Evolutionary conservation across 192 early-diverging fungal species (phyloP).

Genomic region (Entomortierella beljakovae): DNA sequence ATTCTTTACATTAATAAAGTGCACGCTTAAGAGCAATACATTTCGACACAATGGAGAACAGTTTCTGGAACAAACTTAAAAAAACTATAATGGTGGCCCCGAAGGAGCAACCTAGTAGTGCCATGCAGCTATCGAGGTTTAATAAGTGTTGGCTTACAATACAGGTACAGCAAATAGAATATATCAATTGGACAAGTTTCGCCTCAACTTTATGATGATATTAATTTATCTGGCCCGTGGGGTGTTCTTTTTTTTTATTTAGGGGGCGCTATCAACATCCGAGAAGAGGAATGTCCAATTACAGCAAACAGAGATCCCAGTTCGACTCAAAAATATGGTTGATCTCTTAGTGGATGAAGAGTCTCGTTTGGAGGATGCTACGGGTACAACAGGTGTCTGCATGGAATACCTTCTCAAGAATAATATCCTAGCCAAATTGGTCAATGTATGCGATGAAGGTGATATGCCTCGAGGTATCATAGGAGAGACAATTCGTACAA

Average conservation of each 20-base stretch:
- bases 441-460: conserved; percentile 71
- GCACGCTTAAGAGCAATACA: background rate
- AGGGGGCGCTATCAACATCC: conserved; percentile 27
- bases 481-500: conserved; percentile 80
- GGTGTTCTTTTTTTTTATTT: background rate
- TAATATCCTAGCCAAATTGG: conserved; percentile 81
- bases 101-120: conserved; percentile 67
- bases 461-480: conserved; percentile 85
- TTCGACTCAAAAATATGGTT: conserved; percentile 81
- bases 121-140: conserved; percentile 76
- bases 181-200: background rate
- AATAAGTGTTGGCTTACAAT: conserved; percentile 77
- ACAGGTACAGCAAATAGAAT: conserved; percentile 54
- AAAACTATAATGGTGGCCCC: conserved; percentile 74
- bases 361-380: conserved; percentile 74
- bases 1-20: background rate
- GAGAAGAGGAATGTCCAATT: conserved; percentile 59
- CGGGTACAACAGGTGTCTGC: conserved; percentile 80
- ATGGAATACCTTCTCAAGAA: conserved; percentile 92
- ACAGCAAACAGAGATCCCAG: conserved; percentile 83
- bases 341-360: conserved; percentile 92
- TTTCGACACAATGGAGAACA: conserved; percentile 29
- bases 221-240: background rate
- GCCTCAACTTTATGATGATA: background rate
- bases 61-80: conserved; percentile 52